Base-by-base conservation (phyloP, 176 grass and related monocot genomes). In the Neostapfia colusana region DNA sequence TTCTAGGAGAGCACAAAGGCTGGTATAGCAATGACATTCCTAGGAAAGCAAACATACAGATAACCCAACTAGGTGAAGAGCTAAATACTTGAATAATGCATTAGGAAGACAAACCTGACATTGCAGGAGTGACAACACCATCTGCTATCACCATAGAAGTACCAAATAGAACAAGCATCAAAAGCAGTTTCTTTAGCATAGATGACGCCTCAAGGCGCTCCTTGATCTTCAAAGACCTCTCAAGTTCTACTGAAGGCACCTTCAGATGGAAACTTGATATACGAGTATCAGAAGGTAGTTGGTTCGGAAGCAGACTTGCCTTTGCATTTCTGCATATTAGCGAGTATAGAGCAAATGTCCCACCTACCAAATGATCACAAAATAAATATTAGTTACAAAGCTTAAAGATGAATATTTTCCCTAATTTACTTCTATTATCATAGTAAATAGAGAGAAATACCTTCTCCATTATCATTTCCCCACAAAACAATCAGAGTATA, bases 391-490 rank as follows among this genome's bases (percentile, higher is more conserved):
- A 50, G 65, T 65, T 26, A 35, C 34, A 72, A 63, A 84, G 4
- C n/a, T 78, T 59, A 20, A 87, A 67, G 53, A 78, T 45, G 77
- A 73, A 25, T 50, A 54, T 8, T 53, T 18, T 28, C 67, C 11
- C 56, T 17, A 77, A 53, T 82, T 48, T 83, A 70, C 15, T 63
- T 67, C 9, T 36, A 85, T 39, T 21, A 46, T 21, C 66, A 28
- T 54, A 16, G 15, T 40, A 73, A 35, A 77, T 24, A 87, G 37
- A 72, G 56, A 78, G 25, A 89, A 53, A 80, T 90, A 99, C 95
- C 95, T 99, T 99, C 91, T 48, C 95, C 95, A 79, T 89, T 56
- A 90, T 99, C 95, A 18, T 99, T 99, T 65, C 89, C 95, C 91
- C 91, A 87, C 59, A 99, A 82, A 81, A 95, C 91, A 77, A 99